These are phyloP conservation scores for Cnidoscolus chayamansa DNA, from an alignment of 441 rosid species.

Conservation along the genomic window DNA sequence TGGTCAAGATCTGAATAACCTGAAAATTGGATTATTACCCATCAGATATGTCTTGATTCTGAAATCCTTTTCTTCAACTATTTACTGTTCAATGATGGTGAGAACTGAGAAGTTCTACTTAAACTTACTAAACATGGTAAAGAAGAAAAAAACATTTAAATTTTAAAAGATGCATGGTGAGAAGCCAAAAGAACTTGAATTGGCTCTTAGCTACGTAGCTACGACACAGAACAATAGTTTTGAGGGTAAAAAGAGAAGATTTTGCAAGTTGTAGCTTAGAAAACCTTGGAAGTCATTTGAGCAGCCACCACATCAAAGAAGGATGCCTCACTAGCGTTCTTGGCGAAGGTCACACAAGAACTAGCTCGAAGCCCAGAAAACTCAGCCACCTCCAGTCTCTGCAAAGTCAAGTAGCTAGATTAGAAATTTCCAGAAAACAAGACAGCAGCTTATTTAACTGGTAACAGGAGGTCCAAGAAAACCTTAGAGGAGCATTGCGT, in stretches of 20 bases:
- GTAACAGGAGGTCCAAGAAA: slow-evolving; percentile 7
- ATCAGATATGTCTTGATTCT: background rate
- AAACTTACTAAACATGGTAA: background rate
- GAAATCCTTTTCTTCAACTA: too few species aligned
- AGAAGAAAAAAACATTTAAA: background rate
- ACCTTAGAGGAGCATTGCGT: slow-evolving; percentile 74
- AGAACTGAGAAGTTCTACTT: too few species aligned
- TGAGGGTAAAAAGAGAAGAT: background rate
- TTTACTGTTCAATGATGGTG: too few species aligned
- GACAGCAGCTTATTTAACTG: too few species aligned
- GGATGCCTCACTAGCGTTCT: slow-evolving; percentile 48
- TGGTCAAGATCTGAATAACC: background rate
- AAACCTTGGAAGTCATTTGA: slow-evolving; percentile 69
- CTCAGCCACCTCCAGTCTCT: slow-evolving; percentile 74
- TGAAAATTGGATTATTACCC: background rate
- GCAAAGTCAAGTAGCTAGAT: slow-evolving; percentile 20
- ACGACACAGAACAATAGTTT: background rate
- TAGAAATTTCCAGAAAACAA: background rate
- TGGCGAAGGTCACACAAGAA: slow-evolving; percentile 36
- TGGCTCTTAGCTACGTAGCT: background rate
- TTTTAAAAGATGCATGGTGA: background rate
- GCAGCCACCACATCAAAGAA: slow-evolving; percentile 69
- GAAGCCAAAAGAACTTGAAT: background rate
- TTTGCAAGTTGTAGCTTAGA: background rate
- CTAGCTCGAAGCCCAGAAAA: slow-evolving; percentile 73